phyloP scores from a whole-genome alignment of 163 green algal species.

The Chlorella variabilis region DNA sequence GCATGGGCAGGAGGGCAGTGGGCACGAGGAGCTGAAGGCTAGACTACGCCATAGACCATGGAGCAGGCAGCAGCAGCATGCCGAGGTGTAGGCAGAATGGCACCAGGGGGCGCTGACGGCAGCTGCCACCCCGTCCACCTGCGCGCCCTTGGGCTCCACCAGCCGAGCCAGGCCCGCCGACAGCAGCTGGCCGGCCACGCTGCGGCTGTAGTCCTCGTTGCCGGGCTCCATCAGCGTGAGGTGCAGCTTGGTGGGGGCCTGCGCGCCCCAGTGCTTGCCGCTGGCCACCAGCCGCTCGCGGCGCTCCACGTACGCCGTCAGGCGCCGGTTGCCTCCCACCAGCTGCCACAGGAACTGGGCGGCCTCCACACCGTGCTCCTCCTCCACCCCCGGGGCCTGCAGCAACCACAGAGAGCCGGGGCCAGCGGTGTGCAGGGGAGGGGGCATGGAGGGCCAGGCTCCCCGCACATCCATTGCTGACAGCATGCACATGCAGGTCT shows the following conservation, averaged over 20 bases:
- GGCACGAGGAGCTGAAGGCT: not conserved
- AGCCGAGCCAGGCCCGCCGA: slow-evolving; percentile 70
- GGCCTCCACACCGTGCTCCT: slow-evolving; percentile 66
- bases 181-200: slow-evolving; percentile 55
- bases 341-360: slow-evolving; percentile 68
- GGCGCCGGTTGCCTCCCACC: slow-evolving; percentile 58
- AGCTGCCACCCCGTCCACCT: slow-evolving; percentile 15
- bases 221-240: slow-evolving; percentile 26
- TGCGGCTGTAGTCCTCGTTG: slow-evolving; percentile 20
- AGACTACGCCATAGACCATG: no score
- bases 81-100: no score
- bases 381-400: slow-evolving; percentile 58
- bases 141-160: slow-evolving; percentile 39
- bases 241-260: slow-evolving; percentile 38
- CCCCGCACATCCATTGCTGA: no score
- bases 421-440: no score
- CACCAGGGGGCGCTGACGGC: no score
- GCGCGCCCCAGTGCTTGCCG: slow-evolving; percentile 39
- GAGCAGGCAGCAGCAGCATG: no score
- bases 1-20: not conserved
- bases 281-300: slow-evolving; percentile 59
- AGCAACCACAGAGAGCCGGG: no score
- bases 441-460: no score
- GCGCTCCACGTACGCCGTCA: slow-evolving; percentile 65
- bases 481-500: no score